A percentile compares a stretch with the other conserved stretches of the same genome.
These are phyloP conservation scores for Russula foetens DNA, from an alignment of 768 basidiomycete genomes.

Conservation along the genomic window DNA sequence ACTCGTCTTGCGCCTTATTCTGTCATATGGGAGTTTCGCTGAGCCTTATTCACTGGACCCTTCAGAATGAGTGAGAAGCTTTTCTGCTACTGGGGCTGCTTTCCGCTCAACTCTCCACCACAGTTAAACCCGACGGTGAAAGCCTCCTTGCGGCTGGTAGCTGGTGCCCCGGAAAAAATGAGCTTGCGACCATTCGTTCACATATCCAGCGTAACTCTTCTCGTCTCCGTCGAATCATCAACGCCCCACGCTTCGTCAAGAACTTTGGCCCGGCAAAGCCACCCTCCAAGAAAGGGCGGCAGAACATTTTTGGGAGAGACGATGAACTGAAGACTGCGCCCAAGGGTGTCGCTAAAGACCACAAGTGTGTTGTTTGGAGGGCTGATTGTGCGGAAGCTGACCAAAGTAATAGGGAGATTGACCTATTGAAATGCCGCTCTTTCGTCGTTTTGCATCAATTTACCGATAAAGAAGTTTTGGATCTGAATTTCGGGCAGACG, in stretches of 20 bases:
- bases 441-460: conserved; percentile 54
- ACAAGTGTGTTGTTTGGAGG: conserved; percentile 41
- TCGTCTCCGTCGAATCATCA: conserved; percentile 60
- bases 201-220: conserved; percentile 55
- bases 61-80: conserved; percentile 23
- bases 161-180: conserved; percentile 74
- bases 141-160: conserved; percentile 73
- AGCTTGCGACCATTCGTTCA: conserved; percentile 71
- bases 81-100: not conserved
- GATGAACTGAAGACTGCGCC: conserved; percentile 89
- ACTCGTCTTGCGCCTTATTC: conserved; percentile 19
- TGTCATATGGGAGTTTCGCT: not conserved
- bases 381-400: not conserved
- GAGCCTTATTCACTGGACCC: not conserved
- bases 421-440: conserved; percentile 77
- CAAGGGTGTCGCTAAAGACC: conserved; percentile 80
- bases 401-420: conserved; percentile 61
- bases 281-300: conserved; percentile 50
- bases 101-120: not conserved
- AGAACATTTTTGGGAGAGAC: conserved; percentile 79
- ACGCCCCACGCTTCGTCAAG: conserved; percentile 58
- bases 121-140: conserved; percentile 58
- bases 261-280: conserved; percentile 68
- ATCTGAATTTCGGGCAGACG: conserved; percentile 32
- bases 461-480: conserved; percentile 36